A percentile compares a stretch with the other conserved stretches of the same genome.
Evolutionary conservation across 352 stramenopile species (phyloP).

Genomic region (Phytophthora hibernalis): DNA sequence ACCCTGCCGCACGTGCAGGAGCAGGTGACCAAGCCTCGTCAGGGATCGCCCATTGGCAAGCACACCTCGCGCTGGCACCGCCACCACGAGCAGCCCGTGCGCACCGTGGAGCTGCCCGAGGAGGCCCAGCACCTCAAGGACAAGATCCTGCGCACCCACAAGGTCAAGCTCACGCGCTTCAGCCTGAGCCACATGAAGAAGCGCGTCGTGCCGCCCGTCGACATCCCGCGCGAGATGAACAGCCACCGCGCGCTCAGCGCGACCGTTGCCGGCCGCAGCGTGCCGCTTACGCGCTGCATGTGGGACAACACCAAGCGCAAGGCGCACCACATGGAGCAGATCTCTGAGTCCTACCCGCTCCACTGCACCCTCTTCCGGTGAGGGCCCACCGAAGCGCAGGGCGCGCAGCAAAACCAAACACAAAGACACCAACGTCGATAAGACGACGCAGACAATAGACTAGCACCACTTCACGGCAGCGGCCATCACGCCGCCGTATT

Average conservation of each 20-base stretch:
- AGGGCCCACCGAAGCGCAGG: slow-evolving; percentile 12
- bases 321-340: slow-evolving; percentile 54
- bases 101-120: slow-evolving; percentile 29
- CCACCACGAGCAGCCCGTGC: slow-evolving; percentile 40
- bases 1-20: slow-evolving; percentile 35
- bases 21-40: slow-evolving; percentile 35
- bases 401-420: background rate
- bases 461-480: slow-evolving; percentile 18
- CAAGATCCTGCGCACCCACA: slow-evolving; percentile 53
- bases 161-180: slow-evolving; percentile 59
- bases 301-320: slow-evolving; percentile 65
- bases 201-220: slow-evolving; percentile 58
- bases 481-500: slow-evolving; percentile 15
- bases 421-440: slow-evolving; percentile 1
- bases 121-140: slow-evolving; percentile 64
- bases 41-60: slow-evolving; percentile 37
- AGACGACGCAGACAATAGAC: slow-evolving; percentile 23
- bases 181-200: slow-evolving; percentile 70
- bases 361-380: slow-evolving; percentile 45
- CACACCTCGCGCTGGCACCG: slow-evolving; percentile 43
- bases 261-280: slow-evolving; percentile 59
- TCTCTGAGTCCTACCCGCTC: slow-evolving; percentile 53
- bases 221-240: slow-evolving; percentile 56
- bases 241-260: slow-evolving; percentile 36
- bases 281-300: slow-evolving; percentile 63